phyloP scores from a whole-genome alignment of 2,329 filamentous ascomycete species.

The Knoxdaviesia capensis region DNA sequence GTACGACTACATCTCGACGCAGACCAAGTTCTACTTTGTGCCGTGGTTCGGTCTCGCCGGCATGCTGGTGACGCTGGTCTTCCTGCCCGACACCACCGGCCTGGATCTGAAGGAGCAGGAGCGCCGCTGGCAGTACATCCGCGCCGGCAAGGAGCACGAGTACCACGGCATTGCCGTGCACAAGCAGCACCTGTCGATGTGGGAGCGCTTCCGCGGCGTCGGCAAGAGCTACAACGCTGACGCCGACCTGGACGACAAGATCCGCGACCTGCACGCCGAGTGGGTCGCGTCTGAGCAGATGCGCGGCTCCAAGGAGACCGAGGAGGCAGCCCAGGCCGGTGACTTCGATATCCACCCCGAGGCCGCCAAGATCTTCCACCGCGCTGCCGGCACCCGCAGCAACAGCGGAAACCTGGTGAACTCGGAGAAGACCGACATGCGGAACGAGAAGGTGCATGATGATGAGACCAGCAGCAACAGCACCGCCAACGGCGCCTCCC shows the following conservation, averaged over 20 bases:
- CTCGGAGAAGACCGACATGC: too few relatives aligned
- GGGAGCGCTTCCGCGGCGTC: slow-evolving; percentile 63
- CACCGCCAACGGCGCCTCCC: too few relatives aligned
- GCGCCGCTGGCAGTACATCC: slow-evolving; percentile 77
- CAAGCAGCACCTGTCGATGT: slow-evolving; percentile 68
- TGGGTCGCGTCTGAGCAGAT: slow-evolving; percentile 32
- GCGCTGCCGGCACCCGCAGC: too few relatives aligned
- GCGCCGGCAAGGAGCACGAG: slow-evolving; percentile 52
- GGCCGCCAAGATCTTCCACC: too few relatives aligned
- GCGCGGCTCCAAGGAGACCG: slow-evolving; percentile 26
- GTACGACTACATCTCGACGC: slow-evolving; percentile 83
- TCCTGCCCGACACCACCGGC: slow-evolving; percentile 91
- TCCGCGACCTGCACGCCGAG: slow-evolving; percentile 56
- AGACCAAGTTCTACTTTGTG: slow-evolving; percentile 76
- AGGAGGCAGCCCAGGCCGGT: slow-evolving; percentile 13
- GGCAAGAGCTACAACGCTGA: slow-evolving; percentile 71
- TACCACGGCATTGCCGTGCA: slow-evolving; percentile 92
- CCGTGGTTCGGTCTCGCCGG: slow-evolving; percentile 89
- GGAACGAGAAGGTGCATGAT: too few relatives aligned
- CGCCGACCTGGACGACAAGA: slow-evolving; percentile 64
- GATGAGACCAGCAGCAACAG: too few relatives aligned
- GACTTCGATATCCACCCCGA: background rate
- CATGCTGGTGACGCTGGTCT: slow-evolving; percentile 63
- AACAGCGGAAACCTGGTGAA: too few relatives aligned
- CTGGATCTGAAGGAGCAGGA: slow-evolving; percentile 96